phyloP scores from a whole-genome alignment of 208 protist species.

The Trypanosomatidae sp. region DNA sequence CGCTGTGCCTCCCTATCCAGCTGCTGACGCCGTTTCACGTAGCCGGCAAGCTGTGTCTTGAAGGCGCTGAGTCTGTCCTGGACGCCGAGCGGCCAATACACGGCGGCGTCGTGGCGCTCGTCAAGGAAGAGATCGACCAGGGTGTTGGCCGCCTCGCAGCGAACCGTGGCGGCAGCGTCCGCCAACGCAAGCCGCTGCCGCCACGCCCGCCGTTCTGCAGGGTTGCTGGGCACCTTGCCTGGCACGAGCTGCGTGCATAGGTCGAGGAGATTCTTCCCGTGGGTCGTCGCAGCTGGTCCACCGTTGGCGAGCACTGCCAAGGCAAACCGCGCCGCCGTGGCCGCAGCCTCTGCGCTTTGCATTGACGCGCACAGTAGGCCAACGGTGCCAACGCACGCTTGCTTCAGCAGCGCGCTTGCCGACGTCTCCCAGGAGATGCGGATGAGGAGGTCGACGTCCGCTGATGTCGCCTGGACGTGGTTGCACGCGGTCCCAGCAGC shows the following conservation, averaged over 20 bases:
- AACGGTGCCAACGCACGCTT: constrained; percentile 52
- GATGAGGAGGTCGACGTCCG: constrained; percentile 65
- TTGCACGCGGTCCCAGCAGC: constrained; percentile 28
- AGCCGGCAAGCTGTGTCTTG: constrained; percentile 35
- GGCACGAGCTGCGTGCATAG: constrained; percentile 9
- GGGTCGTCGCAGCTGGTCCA: constrained; percentile 1
- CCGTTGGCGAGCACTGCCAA: constrained; percentile 34
- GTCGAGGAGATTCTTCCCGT: constrained; percentile 19
- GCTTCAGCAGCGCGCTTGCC: constrained; percentile 41
- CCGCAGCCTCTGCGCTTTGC: constrained; percentile 29
- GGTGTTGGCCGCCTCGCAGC: constrained; percentile 78
- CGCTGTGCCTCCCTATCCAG: constrained; percentile 43
- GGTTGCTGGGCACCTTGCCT: constrained; percentile 12
- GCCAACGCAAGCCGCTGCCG: constrained; percentile 34
- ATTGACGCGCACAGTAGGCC: constrained; percentile 51
- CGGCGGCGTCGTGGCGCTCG: constrained; percentile 53
- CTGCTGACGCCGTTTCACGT: constrained; percentile 52
- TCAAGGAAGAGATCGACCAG: constrained; percentile 80
- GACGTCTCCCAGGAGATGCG: constrained; percentile 59
- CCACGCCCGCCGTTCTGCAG: constrained; percentile 36
- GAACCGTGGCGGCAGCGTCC: constrained; percentile 50
- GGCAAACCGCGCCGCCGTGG: constrained; percentile 51
- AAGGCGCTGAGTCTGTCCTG: constrained; percentile 42
- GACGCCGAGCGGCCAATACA: constrained; percentile 69
- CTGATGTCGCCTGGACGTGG: constrained; percentile 31